Conservation (phyloP, 2,329 filamentous ascomycete genomes). For the Sarocladium oryzae region DNA sequence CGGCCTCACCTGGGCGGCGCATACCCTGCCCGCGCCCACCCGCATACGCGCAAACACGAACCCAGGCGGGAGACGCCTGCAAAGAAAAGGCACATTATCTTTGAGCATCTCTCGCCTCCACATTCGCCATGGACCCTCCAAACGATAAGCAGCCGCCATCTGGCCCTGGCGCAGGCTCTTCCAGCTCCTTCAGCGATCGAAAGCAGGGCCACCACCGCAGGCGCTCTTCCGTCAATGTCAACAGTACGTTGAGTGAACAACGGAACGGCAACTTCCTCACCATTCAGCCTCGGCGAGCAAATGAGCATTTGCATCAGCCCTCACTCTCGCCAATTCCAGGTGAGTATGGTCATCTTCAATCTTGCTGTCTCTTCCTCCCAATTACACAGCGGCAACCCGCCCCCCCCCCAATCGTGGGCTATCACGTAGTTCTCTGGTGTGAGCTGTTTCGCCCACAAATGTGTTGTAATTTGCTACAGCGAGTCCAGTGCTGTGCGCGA, state of each 20-base stretch:
- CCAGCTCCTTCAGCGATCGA: slow-evolving; percentile 45
- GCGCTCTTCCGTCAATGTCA: slow-evolving; percentile 37
- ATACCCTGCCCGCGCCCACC: neutral
- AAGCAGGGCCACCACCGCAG: slow-evolving; percentile 36
- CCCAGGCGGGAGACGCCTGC: neutral
- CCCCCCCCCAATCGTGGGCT: no score
- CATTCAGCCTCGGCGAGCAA: slow-evolving; percentile 22
- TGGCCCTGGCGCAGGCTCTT: slow-evolving; percentile 36
- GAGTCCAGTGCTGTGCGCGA: neutral
- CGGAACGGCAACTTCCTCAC: slow-evolving; percentile 24
- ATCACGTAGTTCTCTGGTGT: no score
- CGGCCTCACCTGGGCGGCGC: neutral
- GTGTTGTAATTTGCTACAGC: neutral
- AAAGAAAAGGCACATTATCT: neutral
- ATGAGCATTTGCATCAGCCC: slow-evolving; percentile 15
- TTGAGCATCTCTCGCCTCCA: slow-evolving; percentile 9
- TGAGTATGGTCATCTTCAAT: slow-evolving; percentile 29
- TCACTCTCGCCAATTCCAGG: slow-evolving; percentile 49
- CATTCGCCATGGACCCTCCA: slow-evolving; percentile 4
- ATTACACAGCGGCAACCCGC: no score
- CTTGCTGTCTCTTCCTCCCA: no score
- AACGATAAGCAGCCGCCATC: slow-evolving; percentile 15
- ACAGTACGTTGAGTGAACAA: slow-evolving; percentile 21
- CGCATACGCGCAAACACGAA: neutral
- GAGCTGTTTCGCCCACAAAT: no score